A percentile compares a stretch with the other conserved stretches of the same genome.
Evolutionary conservation across 768 basidiomycete genomes (phyloP).

Genomic region (Cyclocybe aegerita): DNA sequence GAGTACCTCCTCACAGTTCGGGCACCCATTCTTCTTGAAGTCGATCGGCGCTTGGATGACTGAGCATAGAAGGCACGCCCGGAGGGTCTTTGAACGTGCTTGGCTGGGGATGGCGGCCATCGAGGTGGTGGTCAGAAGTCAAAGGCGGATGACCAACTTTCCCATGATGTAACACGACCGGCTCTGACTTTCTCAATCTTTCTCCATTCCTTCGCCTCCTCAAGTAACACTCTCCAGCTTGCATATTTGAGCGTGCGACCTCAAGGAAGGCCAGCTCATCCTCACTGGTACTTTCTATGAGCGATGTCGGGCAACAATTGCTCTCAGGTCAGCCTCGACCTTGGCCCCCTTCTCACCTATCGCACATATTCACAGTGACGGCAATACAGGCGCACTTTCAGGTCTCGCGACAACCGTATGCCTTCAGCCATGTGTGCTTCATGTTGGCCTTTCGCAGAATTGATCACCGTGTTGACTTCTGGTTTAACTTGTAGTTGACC

Average conservation of each 20-base stretch:
- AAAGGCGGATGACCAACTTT: background rate
- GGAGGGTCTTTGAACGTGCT: slow-evolving; percentile 69
- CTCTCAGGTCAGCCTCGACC: slow-evolving; percentile 47
- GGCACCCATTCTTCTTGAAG: slow-evolving; percentile 86
- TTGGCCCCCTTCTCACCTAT: background rate
- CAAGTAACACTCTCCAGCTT: too few relatives aligned
- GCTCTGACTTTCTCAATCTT: too few relatives aligned
- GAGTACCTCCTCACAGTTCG: slow-evolving; percentile 95
- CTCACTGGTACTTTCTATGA: slow-evolving; percentile 40
- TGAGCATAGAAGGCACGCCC: slow-evolving; percentile 94
- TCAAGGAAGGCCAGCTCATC: background rate
- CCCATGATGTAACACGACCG: too few relatives aligned
- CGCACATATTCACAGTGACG: slow-evolving; percentile 3
- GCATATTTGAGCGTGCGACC: too few relatives aligned
- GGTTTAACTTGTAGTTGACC: slow-evolving; percentile 58
- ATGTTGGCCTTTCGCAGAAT: background rate
- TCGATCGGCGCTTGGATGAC: slow-evolving; percentile 82
- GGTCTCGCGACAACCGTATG: slow-evolving; percentile 74
- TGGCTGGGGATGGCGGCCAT: slow-evolving; percentile 50
- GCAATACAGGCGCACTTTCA: slow-evolving; percentile 66
- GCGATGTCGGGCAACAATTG: slow-evolving; percentile 67
- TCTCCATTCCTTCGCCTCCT: too few relatives aligned
- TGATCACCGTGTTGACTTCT: background rate
- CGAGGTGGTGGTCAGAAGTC: slow-evolving; percentile 5
- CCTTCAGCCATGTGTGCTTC: slow-evolving; percentile 70